These are phyloP conservation scores for Pascua sp. DNA, from an alignment of 1,284 basidiomycete genomes.

Conservation along the genomic window DNA sequence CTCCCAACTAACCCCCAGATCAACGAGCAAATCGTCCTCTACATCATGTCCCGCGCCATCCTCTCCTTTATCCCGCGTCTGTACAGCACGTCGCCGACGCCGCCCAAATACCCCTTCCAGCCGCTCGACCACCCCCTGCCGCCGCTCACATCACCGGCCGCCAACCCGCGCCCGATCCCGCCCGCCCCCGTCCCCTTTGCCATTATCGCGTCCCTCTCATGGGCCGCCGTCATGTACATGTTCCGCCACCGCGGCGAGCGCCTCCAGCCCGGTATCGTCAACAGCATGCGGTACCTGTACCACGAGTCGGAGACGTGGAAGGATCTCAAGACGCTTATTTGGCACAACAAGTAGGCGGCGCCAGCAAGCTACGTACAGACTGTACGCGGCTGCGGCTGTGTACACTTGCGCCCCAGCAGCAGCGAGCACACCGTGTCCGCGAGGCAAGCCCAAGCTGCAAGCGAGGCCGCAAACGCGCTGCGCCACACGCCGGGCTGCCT, in stretches of 20 bases:
- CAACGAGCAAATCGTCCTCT: slow-evolving; percentile 99
- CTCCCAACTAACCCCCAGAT: slow-evolving; percentile 52
- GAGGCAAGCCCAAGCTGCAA: no score
- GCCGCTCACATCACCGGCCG: slow-evolving; percentile 33
- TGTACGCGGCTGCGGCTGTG: no score
- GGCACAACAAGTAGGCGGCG: slow-evolving; percentile 66
- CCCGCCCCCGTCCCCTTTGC: slow-evolving; percentile 79
- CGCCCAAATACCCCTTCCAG: slow-evolving; percentile 35
- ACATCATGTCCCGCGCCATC: slow-evolving; percentile 83
- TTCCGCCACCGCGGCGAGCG: slow-evolving; percentile 81
- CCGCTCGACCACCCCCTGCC: slow-evolving; percentile 42
- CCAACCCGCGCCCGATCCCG: slow-evolving; percentile 63
- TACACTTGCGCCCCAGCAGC: no score
- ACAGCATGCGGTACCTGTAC: slow-evolving; percentile 64
- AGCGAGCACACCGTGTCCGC: no score
- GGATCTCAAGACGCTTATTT: slow-evolving; percentile 65
- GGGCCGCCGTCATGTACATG: slow-evolving; percentile 97
- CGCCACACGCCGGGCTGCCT: no score
- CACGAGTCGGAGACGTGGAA: slow-evolving; percentile 73
- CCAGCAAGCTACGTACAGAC: not conserved
- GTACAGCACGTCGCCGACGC: slow-evolving; percentile 39
- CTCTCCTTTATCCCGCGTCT: slow-evolving; percentile 78
- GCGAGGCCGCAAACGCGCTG: no score
- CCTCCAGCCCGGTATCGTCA: slow-evolving; percentile 83
- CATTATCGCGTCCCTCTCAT: slow-evolving; percentile 80